Percentiles rank a stretch among this genome's conserved stretches.
Evolutionary conservation across 257 asterid genomes (phyloP).

Genomic region (Nicotiana attenuata): DNA sequence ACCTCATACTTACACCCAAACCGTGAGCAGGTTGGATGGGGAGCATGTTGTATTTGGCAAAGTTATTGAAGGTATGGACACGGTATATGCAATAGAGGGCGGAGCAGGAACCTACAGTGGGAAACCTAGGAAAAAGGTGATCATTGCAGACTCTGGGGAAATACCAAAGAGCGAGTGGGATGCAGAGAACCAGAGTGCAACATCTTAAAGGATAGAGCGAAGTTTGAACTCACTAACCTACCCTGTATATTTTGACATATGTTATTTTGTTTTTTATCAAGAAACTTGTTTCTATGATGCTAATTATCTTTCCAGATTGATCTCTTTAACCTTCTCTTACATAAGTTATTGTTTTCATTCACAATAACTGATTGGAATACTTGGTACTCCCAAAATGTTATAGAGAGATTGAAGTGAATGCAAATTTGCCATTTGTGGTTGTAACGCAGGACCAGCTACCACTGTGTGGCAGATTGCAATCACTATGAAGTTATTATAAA

Average conservation of each 20-base stretch:
- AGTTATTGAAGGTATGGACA: slow-evolving; percentile 94
- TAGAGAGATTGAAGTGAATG: too few species aligned
- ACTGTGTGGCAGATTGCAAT: too few species aligned
- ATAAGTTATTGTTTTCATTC: too few species aligned
- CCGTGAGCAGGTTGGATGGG: slow-evolving; percentile 69
- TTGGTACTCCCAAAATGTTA: too few species aligned
- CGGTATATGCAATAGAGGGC: slow-evolving; percentile 91
- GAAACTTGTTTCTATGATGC: background rate
- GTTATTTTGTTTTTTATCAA: background rate
- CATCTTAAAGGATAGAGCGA: background rate
- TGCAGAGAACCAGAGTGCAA: slow-evolving; percentile 41
- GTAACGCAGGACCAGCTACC: too few species aligned
- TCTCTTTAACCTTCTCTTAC: too few species aligned
- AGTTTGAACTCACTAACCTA: slow-evolving; percentile 10
- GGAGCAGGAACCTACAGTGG: slow-evolving; percentile 98
- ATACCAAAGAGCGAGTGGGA: slow-evolving; percentile 89
- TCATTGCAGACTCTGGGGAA: slow-evolving; percentile 86
- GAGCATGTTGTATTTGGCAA: slow-evolving; percentile 89
- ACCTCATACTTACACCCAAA: background rate
- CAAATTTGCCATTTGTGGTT: too few species aligned
- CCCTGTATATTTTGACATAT: background rate
- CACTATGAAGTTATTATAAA: too few species aligned
- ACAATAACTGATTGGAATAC: too few species aligned
- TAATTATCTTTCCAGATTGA: background rate
- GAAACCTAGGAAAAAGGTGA: slow-evolving; percentile 87